Conservation (phyloP, 1,284 basidiomycete genomes). For the Apiotrichum montevideense region DNA sequence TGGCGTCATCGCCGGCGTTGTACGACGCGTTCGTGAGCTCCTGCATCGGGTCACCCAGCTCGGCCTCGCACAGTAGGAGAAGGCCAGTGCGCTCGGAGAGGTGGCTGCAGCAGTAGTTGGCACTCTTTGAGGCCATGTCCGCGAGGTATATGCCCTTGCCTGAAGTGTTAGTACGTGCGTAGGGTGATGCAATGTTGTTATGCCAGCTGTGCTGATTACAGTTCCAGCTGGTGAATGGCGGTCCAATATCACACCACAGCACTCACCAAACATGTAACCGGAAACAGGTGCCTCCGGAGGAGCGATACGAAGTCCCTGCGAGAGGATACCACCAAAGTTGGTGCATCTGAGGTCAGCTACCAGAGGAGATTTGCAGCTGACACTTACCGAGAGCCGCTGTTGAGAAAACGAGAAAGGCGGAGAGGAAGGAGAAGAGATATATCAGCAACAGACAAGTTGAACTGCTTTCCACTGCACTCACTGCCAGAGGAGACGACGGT, state of each 20-base stretch:
- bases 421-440: slow-evolving; percentile 22
- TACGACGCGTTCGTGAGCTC: slow-evolving; percentile 11
- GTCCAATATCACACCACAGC: no score
- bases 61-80: slow-evolving; percentile 20
- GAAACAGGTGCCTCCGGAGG: slow-evolving; percentile 54
- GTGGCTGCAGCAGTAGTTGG: slow-evolving; percentile 55
- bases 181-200: not conserved
- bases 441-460: not conserved
- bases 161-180: not conserved
- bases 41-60: slow-evolving; percentile 18
- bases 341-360: slow-evolving; percentile 2
- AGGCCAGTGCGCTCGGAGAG: slow-evolving; percentile 11
- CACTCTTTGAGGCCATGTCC: slow-evolving; percentile 64
- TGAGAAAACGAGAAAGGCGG: not conserved
- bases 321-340: slow-evolving; percentile 53
- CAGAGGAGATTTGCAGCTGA: not conserved
- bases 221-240: no score
- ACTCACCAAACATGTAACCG: slow-evolving; percentile 55
- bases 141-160: slow-evolving; percentile 63
- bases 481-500: slow-evolving; percentile 61
- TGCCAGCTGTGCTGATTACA: no score
- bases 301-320: slow-evolving; percentile 62
- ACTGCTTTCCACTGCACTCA: slow-evolving; percentile 33
- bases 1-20: slow-evolving; percentile 12
- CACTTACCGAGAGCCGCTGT: slow-evolving; percentile 1